Base-by-base conservation (phyloP, 2,329 filamentous ascomycete species). In the Botrytis fabae region DNA sequence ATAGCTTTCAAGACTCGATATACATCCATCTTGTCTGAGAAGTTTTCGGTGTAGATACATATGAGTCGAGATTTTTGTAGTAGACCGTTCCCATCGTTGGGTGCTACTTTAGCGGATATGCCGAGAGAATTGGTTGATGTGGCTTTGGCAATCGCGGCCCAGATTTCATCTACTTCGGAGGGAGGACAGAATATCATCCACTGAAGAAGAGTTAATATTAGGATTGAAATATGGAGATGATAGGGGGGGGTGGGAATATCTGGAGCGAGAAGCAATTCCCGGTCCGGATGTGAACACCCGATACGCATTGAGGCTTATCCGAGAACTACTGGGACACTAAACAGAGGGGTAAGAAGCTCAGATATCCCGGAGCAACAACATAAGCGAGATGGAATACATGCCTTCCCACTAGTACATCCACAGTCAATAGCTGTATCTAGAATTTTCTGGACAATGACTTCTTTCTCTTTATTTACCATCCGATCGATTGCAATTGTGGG, bases 11-110 rank as follows among this genome's bases (percentile, higher is more conserved):
- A 83, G 6, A 97, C 92, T 61, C 92, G 86, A 42, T 85, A 85
- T 9, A 97, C 87, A 79, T 97, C 93, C 6, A 85, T 83, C 69
- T 83, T 85, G 79, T 97, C 90, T 42, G 84, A 84, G 79, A 94
- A 96, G 80, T 97, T 89, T 60, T 85, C 83, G 8, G 93, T 97
- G 81, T 97, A 97, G 12, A 97, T 84, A 76, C 92, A 95, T 40
- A 97, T 89, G 60, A 96, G 82, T 32, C 89, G 85, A 32, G 83
- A 82, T 61, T 82, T 85, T 38, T 82, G 78, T 9, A 82, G 79
- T 1, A 81, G 81, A 9, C 75, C 81, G 76, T 82, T 12, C 22
- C 16, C 44, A 10, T 59, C 83, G 16, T 86, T 81, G 1, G 92
- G 89, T 1, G 90, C 89, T 20, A 95, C 91, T 82, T 96, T 97